These are phyloP conservation scores for Coleophoma cylindrospora DNA, from an alignment of 2,329 filamentous ascomycete species.

Conservation along the genomic window DNA sequence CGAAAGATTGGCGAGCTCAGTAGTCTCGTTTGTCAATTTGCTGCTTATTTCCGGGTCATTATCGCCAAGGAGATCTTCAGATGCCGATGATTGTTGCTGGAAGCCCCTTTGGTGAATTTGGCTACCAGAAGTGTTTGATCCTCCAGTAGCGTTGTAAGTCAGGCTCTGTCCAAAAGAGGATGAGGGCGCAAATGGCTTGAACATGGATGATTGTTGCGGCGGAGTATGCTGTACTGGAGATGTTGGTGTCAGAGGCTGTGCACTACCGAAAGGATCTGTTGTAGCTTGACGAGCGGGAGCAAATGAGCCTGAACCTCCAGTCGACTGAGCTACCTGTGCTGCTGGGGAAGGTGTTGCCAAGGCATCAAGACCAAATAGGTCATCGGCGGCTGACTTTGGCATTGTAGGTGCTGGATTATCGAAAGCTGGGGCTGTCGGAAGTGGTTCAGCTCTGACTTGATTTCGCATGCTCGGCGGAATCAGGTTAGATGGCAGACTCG, in stretches of 20 bases:
- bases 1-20: conserved; percentile 90
- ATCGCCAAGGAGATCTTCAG: conserved; percentile 87
- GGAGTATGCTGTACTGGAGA: conserved; percentile 20
- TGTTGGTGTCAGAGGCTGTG: conserved; percentile 17
- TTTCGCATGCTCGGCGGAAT: conserved; percentile 81
- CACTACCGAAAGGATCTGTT: conserved; percentile 37
- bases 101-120: conserved; percentile 27
- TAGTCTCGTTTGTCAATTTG: conserved; percentile 82
- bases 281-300: conserved; percentile 31
- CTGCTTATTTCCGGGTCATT: conserved; percentile 84
- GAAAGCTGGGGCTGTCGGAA: conserved; percentile 37
- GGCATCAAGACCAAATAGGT: conserved; percentile 88
- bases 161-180: conserved; percentile 88
- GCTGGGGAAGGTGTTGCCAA: conserved; percentile 46
- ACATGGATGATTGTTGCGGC: conserved; percentile 35
- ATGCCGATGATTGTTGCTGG: conserved; percentile 39
- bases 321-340: conserved; percentile 59
- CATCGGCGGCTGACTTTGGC: conserved; percentile 81
- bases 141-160: conserved; percentile 69
- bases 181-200: conserved; percentile 89
- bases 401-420: conserved; percentile 36
- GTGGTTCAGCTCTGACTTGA: conserved; percentile 42
- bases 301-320: conserved; percentile 63
- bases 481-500: conserved; percentile 72
- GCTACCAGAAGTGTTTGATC: conserved; percentile 30